These are phyloP conservation scores for Fereydounia khargensis DNA, from an alignment of 1,284 basidiomycete species.

Conservation along the genomic window DNA sequence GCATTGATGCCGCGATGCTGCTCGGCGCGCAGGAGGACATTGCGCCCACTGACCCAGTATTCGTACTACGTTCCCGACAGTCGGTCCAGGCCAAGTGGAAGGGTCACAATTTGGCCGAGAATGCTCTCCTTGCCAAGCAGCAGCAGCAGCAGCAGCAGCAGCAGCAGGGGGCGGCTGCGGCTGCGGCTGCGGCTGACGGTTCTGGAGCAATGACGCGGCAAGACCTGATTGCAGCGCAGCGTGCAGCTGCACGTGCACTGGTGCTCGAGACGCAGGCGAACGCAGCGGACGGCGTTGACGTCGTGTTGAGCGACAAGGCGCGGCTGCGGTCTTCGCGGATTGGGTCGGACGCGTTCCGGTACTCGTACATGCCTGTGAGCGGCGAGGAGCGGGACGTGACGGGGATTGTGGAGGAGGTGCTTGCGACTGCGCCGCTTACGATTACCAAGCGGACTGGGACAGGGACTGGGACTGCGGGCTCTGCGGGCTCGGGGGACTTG, in stretches of 20 bases:
- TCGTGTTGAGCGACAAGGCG: slow-evolving; percentile 76
- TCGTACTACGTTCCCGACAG: slow-evolving; percentile 65
- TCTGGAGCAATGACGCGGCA: slow-evolving; percentile 64
- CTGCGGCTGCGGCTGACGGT: not conserved
- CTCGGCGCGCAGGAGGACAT: slow-evolving; percentile 68
- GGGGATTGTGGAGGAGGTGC: slow-evolving; percentile 80
- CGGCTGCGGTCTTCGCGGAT: slow-evolving; percentile 75
- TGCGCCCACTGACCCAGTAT: slow-evolving; percentile 76
- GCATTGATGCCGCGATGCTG: slow-evolving; percentile 74
- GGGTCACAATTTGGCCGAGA: slow-evolving; percentile 26
- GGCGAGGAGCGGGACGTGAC: slow-evolving; percentile 81
- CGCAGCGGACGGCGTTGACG: slow-evolving; percentile 78
- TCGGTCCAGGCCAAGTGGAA: slow-evolving; percentile 5
- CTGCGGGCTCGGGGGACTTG: too few species aligned
- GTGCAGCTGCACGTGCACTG: slow-evolving; percentile 75
- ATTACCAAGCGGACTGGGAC: too few species aligned
- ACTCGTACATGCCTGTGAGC: slow-evolving; percentile 86
- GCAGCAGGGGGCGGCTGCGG: not conserved
- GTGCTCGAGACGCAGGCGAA: slow-evolving; percentile 81
- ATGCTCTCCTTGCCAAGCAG: slow-evolving; percentile 59
- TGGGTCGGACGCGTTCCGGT: slow-evolving; percentile 71
- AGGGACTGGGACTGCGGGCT: too few species aligned
- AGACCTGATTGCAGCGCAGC: slow-evolving; percentile 88
- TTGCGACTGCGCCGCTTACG: too few species aligned
- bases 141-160: slow-evolving; percentile 38